phyloP scores from a whole-genome alignment of 1,284 basidiomycete species.

The Malassezia nana region DNA sequence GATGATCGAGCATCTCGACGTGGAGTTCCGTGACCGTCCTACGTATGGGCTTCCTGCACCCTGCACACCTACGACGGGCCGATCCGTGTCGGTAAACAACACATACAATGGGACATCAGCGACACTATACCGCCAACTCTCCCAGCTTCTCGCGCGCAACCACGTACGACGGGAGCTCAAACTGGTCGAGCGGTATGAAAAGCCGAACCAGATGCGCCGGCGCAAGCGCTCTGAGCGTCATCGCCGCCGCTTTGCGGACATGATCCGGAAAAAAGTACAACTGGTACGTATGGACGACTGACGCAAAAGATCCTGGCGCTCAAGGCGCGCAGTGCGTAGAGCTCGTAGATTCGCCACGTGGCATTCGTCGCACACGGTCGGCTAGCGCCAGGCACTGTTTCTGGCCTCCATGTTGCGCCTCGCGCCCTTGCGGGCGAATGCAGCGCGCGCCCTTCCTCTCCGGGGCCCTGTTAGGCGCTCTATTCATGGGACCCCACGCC shows the following conservation, averaged over 20 bases:
- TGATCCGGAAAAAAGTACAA: slow-evolving; percentile 45
- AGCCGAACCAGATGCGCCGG: slow-evolving; percentile 42
- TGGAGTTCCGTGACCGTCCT: slow-evolving; percentile 12
- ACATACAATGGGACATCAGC: slow-evolving; percentile 7
- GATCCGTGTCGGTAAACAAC: slow-evolving; percentile 6
- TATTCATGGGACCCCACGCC: not conserved
- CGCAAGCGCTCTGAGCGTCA: slow-evolving; percentile 43
- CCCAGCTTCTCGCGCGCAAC: slow-evolving; percentile 21
- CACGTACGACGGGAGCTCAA: slow-evolving; percentile 38
- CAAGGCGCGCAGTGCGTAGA: slow-evolving; percentile 36
- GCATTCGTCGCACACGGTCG: not conserved
- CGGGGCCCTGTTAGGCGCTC: not conserved
- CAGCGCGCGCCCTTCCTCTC: not conserved
- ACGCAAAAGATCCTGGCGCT: slow-evolving; percentile 35
- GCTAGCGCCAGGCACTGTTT: not conserved
- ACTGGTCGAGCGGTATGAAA: slow-evolving; percentile 41
- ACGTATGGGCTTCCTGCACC: slow-evolving; percentile 9
- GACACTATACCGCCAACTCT: slow-evolving; percentile 13
- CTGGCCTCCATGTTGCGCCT: not conserved
- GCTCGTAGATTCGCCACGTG: not conserved
- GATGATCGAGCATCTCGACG: slow-evolving; percentile 12
- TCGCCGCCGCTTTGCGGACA: slow-evolving; percentile 42
- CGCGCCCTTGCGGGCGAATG: not conserved
- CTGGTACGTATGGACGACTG: slow-evolving; percentile 26
- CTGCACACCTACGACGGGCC: slow-evolving; percentile 13